phyloP scores from a whole-genome alignment of 2,329 filamentous ascomycete species.

The Colletotrichum sansevieriae region DNA sequence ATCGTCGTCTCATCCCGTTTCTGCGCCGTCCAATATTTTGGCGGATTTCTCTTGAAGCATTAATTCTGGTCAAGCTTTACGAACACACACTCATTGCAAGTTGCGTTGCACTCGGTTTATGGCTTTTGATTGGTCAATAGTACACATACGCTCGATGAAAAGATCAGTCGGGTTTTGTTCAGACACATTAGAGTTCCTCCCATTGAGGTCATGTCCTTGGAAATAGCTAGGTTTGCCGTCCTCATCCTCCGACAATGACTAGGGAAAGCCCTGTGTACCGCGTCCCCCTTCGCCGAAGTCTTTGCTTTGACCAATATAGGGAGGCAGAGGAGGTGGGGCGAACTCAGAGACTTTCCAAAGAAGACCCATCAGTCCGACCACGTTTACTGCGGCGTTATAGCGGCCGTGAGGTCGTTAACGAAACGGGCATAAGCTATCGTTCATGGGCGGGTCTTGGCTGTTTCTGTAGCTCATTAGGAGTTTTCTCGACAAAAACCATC shows the following conservation, averaged over 20 bases:
- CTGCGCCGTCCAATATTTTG: background rate
- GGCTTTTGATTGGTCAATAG: background rate
- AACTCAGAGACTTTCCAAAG: background rate
- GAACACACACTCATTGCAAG: background rate
- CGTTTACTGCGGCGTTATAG: background rate
- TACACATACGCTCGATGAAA: background rate
- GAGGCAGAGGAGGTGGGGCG: background rate
- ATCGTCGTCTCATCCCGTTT: background rate
- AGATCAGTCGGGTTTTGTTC: constrained; percentile 5
- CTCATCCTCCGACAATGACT: background rate
- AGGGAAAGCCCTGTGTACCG: background rate
- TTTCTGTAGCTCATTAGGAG: background rate
- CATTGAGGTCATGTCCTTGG: background rate
- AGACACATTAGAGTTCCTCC: background rate
- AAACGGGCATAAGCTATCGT: background rate
- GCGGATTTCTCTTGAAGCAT: background rate
- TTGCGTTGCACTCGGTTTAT: background rate
- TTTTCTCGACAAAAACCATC: background rate
- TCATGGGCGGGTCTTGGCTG: background rate
- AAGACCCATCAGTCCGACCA: background rate
- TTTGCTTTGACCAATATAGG: background rate
- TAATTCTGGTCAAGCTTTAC: background rate
- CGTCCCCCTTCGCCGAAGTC: background rate
- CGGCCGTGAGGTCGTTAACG: background rate
- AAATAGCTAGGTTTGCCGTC: background rate